Conservation (phyloP, 1,284 basidiomycete genomes). For the Violaceomyces palustris region DNA sequence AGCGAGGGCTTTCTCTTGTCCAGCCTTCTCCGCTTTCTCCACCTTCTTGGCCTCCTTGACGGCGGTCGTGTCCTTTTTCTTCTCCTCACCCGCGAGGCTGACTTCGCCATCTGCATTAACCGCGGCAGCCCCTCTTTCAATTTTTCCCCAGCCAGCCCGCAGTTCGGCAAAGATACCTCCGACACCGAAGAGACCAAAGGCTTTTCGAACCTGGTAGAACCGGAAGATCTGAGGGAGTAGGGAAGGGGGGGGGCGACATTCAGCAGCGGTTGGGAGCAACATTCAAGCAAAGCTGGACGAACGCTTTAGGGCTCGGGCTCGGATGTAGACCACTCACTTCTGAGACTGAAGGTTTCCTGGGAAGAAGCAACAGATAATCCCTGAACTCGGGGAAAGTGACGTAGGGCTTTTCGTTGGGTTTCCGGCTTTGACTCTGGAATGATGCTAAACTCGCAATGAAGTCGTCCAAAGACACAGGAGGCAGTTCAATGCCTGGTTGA, state of each 20-base stretch:
- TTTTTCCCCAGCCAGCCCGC: slow-evolving; percentile 43
- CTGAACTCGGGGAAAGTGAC: slow-evolving; percentile 51
- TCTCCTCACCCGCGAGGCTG: slow-evolving; percentile 43
- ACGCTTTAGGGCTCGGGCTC: background rate
- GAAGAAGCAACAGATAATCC: slow-evolving; percentile 49
- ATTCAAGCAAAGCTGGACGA: background rate
- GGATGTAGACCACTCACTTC: slow-evolving; percentile 20
- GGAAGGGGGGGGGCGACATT: background rate
- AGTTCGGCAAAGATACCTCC: slow-evolving; percentile 51
- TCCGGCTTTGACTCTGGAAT: slow-evolving; percentile 11
- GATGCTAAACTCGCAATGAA: slow-evolving; percentile 49
- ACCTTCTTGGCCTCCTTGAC: slow-evolving; percentile 34
- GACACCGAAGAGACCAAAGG: slow-evolving; percentile 48
- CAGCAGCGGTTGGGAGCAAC: background rate
- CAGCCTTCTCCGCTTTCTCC: slow-evolving; percentile 22
- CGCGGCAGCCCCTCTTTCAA: slow-evolving; percentile 42
- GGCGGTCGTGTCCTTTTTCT: slow-evolving; percentile 25
- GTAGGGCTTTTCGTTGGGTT: slow-evolving; percentile 16
- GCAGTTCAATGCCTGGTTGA: slow-evolving; percentile 46
- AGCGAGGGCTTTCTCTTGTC: too few relatives aligned
- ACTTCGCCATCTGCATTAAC: slow-evolving; percentile 51
- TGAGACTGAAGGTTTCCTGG: slow-evolving; percentile 42
- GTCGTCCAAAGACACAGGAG: slow-evolving; percentile 38
- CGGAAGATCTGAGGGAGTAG: slow-evolving; percentile 35
- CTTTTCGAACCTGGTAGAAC: slow-evolving; percentile 51